Evolutionary conservation across 2,329 filamentous ascomycete genomes (phyloP).

Genomic region (Cercospora sp.): DNA sequence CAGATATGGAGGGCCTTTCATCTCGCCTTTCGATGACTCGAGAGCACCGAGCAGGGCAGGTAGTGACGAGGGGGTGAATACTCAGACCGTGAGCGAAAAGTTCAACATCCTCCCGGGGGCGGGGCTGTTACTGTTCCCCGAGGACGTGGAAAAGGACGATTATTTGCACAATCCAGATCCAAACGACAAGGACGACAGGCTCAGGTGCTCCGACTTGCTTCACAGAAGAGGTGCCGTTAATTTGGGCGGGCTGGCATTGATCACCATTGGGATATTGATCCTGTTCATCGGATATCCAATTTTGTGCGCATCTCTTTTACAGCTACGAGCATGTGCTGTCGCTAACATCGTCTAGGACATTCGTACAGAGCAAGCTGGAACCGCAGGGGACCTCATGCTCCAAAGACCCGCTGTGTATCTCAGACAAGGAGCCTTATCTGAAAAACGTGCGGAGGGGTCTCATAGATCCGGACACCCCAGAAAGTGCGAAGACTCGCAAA

Average conservation of each 20-base stretch:
- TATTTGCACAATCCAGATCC: constrained; percentile 70
- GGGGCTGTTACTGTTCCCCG: constrained; percentile 66
- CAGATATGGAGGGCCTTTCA: constrained; percentile 49
- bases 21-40: constrained; percentile 61
- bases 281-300: constrained; percentile 71
- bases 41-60: constrained; percentile 58
- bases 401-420: constrained; percentile 51
- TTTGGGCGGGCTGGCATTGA: constrained; percentile 60
- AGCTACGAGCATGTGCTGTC: neutral
- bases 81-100: constrained; percentile 71
- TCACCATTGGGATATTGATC: constrained; percentile 61
- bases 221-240: constrained; percentile 65
- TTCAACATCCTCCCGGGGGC: constrained; percentile 70
- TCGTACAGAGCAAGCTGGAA: constrained; percentile 51
- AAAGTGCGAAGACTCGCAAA: constrained; percentile 57
- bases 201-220: constrained; percentile 61
- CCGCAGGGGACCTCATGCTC: constrained; percentile 42
- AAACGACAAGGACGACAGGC: constrained; percentile 59
- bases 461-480: constrained; percentile 68
- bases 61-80: constrained; percentile 68
- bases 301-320: constrained; percentile 52
- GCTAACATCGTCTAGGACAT: constrained; percentile 51
- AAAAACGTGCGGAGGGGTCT: constrained; percentile 61
- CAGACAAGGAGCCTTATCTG: constrained; percentile 51
- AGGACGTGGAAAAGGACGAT: constrained; percentile 73